Base-by-base conservation (phyloP, 1,284 basidiomycete species). In the Schizopora paradoxa region DNA sequence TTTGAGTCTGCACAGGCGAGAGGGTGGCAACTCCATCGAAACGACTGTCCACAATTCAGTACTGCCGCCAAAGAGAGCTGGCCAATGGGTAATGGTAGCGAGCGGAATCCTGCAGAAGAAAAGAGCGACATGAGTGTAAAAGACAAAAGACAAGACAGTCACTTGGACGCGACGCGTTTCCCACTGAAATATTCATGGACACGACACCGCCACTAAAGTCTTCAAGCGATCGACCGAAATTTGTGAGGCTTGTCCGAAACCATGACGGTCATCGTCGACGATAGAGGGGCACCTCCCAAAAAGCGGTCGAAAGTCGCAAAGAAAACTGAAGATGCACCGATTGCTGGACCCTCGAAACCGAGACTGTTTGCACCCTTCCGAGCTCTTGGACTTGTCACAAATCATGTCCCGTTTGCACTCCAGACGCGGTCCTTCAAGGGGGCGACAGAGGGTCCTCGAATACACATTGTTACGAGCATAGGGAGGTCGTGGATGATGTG, bases 401-500 rank as follows among this genome's bases (percentile, higher is more conserved):
- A 96, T 61, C 79, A 86, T 66, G 77, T 96, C 11, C 93, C 95
- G 7, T 92, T 96, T 61, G 81, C 86, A 5, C 67, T 98, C 46
- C 91, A 95, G 68, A 81, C 87, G 1, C 82, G 91, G 51, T 86
- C 90, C 2, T 77, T 86, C 59, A 95, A 93, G 63, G 91, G 91
- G 26, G 82, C 90, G 6, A 80, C 86, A 0, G 86, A 88, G 36
- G 87, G 85, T 1, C 90, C 91, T 1, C 75, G 78, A 38, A 71
- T 92, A 48, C 84, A 91, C 55, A 72, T 99, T 39, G 68, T 97
- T 33, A 96, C 93, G 10, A 94, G 90, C 57, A 65, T 98, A 4
- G 95, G 95, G 11, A 79, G 75, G 52, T 83, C 88, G 55, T 99
- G 95, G 95, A 88, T 91, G 16, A 74, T 98, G 65, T 99, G 95